phyloP scores from a whole-genome alignment of 495 filamentous ascomycete species.

The Penicillium subrubescens region DNA sequence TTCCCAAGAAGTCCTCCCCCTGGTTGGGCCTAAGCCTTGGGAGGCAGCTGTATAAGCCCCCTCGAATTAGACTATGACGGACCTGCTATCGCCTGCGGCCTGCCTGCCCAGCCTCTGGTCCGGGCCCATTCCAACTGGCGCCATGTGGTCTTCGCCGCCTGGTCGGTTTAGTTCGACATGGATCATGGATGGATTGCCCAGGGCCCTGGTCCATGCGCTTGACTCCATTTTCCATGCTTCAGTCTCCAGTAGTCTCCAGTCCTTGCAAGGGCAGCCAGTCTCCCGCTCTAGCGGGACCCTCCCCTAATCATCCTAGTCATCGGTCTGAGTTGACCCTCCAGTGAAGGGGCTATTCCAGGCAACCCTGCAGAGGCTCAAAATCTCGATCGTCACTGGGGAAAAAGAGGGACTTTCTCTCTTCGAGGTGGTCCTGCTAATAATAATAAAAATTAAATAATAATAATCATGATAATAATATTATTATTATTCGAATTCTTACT shows the following conservation, averaged over 20 bases:
- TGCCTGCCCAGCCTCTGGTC: conserved; percentile 5
- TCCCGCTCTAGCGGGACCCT: neutral
- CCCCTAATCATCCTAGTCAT: neutral
- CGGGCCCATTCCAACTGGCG: conserved; percentile 6
- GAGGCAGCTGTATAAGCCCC: conserved; percentile 25
- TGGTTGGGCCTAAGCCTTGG: conserved; percentile 20
- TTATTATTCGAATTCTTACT: neutral
- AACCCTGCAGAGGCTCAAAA: conserved; percentile 33
- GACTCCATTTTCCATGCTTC: neutral
- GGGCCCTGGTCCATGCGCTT: conserved; percentile 2
- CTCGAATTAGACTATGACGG: conserved; percentile 15
- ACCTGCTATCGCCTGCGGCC: neutral
- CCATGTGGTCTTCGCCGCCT: conserved; percentile 15
- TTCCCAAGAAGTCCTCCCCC: conserved; percentile 1
- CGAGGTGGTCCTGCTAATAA: conserved; percentile 7
- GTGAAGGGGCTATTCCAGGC: conserved; percentile 17
- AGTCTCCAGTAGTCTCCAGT: neutral
- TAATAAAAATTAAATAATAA: neutral
- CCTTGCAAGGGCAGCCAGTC: neutral
- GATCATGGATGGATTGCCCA: neutral
- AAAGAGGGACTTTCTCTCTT: neutral
- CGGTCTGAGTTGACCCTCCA: conserved; percentile 11
- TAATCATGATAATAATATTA: conserved; percentile 1
- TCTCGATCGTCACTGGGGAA: conserved; percentile 25
- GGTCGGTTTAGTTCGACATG: neutral